phyloP scores from a whole-genome alignment of 2,329 filamentous ascomycete species.

The Parafenestella ontariensis region DNA sequence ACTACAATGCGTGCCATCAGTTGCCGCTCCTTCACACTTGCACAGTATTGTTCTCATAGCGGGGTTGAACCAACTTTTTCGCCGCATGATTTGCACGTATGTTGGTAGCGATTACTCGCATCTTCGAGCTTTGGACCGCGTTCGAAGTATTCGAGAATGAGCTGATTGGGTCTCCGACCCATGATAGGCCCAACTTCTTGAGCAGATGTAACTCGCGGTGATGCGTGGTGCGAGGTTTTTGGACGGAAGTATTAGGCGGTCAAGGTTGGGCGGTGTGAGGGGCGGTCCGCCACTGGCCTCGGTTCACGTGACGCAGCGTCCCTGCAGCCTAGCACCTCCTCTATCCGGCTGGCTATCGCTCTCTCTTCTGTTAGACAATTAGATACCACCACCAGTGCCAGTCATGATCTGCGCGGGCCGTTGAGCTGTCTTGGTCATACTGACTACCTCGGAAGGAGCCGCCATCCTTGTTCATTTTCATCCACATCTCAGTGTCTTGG shows the following conservation, averaged over 20 bases:
- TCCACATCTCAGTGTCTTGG: not conserved
- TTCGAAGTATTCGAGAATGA: slow-evolving; percentile 88
- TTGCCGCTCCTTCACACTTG: slow-evolving; percentile 15
- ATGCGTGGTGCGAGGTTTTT: slow-evolving; percentile 9
- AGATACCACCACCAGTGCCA: too few species aligned
- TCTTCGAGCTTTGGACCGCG: slow-evolving; percentile 86
- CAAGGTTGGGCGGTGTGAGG: slow-evolving; percentile 10
- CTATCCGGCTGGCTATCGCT: too few species aligned
- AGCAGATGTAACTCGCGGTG: not conserved
- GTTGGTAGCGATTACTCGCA: slow-evolving; percentile 88
- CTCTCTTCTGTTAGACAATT: too few species aligned
- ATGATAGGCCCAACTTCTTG: slow-evolving; percentile 54
- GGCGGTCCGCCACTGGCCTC: not conserved
- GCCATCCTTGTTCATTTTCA: not conserved
- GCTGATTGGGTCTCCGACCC: slow-evolving; percentile 82
- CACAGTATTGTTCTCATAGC: slow-evolving; percentile 15
- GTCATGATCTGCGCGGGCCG: too few species aligned
- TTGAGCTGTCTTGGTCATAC: not conserved
- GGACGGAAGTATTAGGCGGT: slow-evolving; percentile 13
- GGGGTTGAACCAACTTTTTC: slow-evolving; percentile 62
- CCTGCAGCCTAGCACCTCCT: too few species aligned
- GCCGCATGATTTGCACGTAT: slow-evolving; percentile 87
- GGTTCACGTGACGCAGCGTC: not conserved
- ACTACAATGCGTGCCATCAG: slow-evolving; percentile 55
- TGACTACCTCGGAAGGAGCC: not conserved